Percentiles rank a stretch among this genome's conserved stretches.
These are phyloP conservation scores for Umbellularia californica DNA, from an alignment of 164 flowering plant species.

Conservation along the genomic window DNA sequence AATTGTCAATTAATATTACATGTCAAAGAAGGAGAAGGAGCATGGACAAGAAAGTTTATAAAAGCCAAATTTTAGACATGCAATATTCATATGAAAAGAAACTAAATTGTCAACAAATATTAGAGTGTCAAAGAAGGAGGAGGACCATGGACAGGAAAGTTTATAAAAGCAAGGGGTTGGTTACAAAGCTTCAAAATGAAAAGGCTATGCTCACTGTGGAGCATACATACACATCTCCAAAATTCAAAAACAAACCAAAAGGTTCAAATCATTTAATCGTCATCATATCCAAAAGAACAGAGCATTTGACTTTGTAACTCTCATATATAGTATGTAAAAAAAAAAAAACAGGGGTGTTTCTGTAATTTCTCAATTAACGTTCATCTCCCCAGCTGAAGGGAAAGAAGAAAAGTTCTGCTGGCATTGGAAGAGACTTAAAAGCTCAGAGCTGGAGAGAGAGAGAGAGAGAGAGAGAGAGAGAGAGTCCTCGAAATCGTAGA, in stretches of 20 bases:
- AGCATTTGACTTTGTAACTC: slow-evolving; percentile 3
- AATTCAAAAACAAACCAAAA: not conserved
- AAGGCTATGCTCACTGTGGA: too few relatives aligned
- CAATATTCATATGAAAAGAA: too few relatives aligned
- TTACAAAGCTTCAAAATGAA: too few relatives aligned
- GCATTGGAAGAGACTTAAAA: slow-evolving; percentile 7
- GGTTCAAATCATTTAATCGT: not conserved
- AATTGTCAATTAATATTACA: too few relatives aligned
- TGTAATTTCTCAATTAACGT: not conserved
- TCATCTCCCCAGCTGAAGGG: not conserved
- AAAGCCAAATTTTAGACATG: too few relatives aligned
- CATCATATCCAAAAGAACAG: not conserved
- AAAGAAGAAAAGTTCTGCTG: not conserved
- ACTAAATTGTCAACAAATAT: too few relatives aligned
- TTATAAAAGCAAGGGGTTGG: too few relatives aligned
- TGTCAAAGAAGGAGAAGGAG: too few relatives aligned
- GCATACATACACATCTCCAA: not conserved
- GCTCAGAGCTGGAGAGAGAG: slow-evolving; percentile 11
- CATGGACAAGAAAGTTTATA: too few relatives aligned
- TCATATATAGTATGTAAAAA: not conserved
- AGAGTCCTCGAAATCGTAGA: slow-evolving; percentile 10
- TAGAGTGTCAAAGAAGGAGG: too few relatives aligned
- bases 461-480: slow-evolving; percentile 2
- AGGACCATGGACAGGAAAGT: too few relatives aligned
- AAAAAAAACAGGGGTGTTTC: not conserved